phyloP scores from a whole-genome alignment of 2,329 filamentous ascomycete genomes.

The Fusarium continuum region DNA sequence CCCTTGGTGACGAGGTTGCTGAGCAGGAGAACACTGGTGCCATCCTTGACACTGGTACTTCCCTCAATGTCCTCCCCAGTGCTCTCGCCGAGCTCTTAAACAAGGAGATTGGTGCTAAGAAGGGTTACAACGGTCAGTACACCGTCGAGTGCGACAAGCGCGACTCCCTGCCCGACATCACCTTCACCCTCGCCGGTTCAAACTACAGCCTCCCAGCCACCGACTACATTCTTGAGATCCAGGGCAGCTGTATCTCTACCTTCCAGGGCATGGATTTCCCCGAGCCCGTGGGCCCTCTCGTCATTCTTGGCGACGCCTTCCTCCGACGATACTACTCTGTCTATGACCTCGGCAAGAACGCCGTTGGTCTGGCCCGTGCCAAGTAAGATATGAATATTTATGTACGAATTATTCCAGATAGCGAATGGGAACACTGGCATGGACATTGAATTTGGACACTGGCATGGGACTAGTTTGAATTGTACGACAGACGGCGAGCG shows the following conservation, averaged over 20 bases:
- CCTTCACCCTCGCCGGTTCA: constrained; percentile 88
- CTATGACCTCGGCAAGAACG: constrained; percentile 90
- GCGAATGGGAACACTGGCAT: constrained; percentile 28
- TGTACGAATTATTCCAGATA: constrained; percentile 31
- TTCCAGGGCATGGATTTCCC: constrained; percentile 98
- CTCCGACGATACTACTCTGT: constrained; percentile 92
- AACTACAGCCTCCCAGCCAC: constrained; percentile 90
- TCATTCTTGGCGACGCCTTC: constrained; percentile 91
- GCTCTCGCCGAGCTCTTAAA: constrained; percentile 96
- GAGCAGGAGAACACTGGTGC: constrained; percentile 94
- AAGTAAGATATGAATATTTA: constrained; percentile 58
- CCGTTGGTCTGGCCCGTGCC: constrained; percentile 88
- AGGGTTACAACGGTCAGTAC: constrained; percentile 97
- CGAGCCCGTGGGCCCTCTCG: constrained; percentile 86
- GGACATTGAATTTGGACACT: constrained; percentile 33
- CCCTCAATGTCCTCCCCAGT: constrained; percentile 91
- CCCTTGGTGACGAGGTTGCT: constrained; percentile 84
- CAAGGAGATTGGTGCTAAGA: constrained; percentile 97
- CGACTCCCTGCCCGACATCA: constrained; percentile 85
- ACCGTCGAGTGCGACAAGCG: constrained; percentile 89
- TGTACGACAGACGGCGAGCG: constrained; percentile 18
- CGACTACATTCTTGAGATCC: constrained; percentile 96
- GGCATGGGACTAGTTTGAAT: constrained; percentile 33
- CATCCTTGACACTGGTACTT: constrained; percentile 98
- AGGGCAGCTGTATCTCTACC: constrained; percentile 94